Evolutionary conservation across 768 basidiomycete species (phyloP).

Genomic region (Lepiota venenata): DNA sequence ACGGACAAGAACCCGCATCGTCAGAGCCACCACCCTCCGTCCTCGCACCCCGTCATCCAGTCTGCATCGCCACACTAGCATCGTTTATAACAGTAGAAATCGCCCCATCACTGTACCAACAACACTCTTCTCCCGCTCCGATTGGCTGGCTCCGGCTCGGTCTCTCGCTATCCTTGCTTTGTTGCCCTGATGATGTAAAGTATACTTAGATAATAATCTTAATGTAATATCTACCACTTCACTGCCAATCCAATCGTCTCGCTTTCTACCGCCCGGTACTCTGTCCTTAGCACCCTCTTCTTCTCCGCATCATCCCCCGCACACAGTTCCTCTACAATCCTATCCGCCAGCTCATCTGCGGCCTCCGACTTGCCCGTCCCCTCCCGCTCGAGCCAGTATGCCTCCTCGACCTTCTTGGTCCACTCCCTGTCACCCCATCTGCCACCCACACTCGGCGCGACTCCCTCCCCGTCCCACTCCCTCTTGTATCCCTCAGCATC

Average conservation of each 20-base stretch:
- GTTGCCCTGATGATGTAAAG: not conserved
- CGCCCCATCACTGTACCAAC: slow-evolving; percentile 4
- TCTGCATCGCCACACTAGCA: slow-evolving; percentile 4
- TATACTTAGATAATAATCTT: slow-evolving; percentile 14
- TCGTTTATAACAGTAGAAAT: slow-evolving; percentile 6
- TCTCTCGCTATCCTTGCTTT: not conserved
- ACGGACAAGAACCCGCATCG: slow-evolving; percentile 31
- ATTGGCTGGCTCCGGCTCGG: slow-evolving; percentile 2
- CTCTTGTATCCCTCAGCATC: slow-evolving; percentile 67
- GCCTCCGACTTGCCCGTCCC: slow-evolving; percentile 19
- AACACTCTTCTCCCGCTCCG: slow-evolving; percentile 8
- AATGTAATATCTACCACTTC: slow-evolving; percentile 50
- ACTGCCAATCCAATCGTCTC: slow-evolving; percentile 77
- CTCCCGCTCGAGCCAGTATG: slow-evolving; percentile 61
- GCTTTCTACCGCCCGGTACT: slow-evolving; percentile 83
- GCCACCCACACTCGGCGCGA: slow-evolving; percentile 43
- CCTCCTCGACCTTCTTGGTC: slow-evolving; percentile 75
- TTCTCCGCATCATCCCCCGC: slow-evolving; percentile 32
- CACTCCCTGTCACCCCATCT: slow-evolving; percentile 85
- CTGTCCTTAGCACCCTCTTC: slow-evolving; percentile 64
- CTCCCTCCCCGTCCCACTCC: slow-evolving; percentile 59
- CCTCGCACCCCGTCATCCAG: not conserved
- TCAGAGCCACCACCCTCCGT: slow-evolving; percentile 15
- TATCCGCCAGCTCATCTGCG: slow-evolving; percentile 21
- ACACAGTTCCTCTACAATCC: slow-evolving; percentile 24